Conservation (phyloP, 495 filamentous ascomycete genomes). For the Penicillium diatomitis region DNA sequence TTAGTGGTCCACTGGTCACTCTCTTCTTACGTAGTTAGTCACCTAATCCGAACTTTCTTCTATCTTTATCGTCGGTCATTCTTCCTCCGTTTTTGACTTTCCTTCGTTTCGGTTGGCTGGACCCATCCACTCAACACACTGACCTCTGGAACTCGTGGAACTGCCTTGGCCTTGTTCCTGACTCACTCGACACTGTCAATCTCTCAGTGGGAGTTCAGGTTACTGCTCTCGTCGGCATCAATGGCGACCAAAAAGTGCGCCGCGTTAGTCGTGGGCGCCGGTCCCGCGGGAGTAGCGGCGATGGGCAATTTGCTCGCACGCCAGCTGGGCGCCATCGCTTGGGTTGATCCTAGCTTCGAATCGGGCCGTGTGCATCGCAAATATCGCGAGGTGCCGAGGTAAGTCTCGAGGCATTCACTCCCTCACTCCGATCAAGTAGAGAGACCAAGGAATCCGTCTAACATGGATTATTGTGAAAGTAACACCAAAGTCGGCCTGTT, state of each 20-base stretch:
- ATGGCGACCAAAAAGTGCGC: conserved; percentile 34
- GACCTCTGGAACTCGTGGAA: no score
- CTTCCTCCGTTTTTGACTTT: no score
- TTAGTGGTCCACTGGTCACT: no score
- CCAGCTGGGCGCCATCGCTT: conserved; percentile 39
- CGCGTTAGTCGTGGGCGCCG: conserved; percentile 48
- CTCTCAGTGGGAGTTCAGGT: no score
- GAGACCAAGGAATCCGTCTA: conserved; percentile 1
- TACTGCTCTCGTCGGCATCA: neutral
- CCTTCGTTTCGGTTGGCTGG: no score
- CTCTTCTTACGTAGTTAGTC: no score
- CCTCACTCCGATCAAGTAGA: neutral
- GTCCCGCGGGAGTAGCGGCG: conserved; percentile 47
- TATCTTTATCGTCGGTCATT: no score
- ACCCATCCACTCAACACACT: no score
- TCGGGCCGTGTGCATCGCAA: conserved; percentile 43
- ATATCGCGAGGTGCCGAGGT: conserved; percentile 51
- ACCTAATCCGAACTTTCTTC: no score
- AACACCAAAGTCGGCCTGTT: conserved; percentile 46
- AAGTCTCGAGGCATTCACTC: conserved; percentile 5
- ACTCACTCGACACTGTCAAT: no score
- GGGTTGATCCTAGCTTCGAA: conserved; percentile 46
- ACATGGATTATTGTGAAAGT: conserved; percentile 12
- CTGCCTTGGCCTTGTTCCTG: neutral
- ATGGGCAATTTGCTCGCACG: conserved; percentile 48